Evolutionary conservation across 805 yeast species (phyloP), one percentile per base, ranked within the genome.

Genomic region (Candida saitoana): DNA sequence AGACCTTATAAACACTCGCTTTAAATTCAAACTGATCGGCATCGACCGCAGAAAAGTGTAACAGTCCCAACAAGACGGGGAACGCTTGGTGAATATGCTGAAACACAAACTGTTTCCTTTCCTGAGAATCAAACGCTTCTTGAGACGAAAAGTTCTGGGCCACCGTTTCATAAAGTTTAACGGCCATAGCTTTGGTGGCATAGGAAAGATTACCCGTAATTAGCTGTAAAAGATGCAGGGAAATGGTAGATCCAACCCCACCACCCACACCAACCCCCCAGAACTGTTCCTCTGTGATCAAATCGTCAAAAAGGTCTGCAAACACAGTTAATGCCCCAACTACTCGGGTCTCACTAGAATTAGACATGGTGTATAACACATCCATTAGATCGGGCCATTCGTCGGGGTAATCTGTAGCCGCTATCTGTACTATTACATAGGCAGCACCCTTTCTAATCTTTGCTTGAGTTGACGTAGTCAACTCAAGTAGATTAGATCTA

Each of bases 381-480:
- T 62, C 55, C 42, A 86, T 56, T 36, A 90, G 65, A 17, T 71
- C 74, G 0, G 97, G 96, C 98, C 98, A 91, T 57, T 88, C 95
- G 56, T 93, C 98, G 0, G 99, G 99, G 55, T 78, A 91, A 55
- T 91, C 99, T 1, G 82, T 85, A 2, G 85, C 84, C 0, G 96
- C 88, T 12, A 91, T 86, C 53, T 86, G 95, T 4, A 85, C 85
- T 14, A 89, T 76, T 12, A 86, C 82, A 49, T 87, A 82, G 1
- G 90, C 80, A 2, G 85, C 77, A 39, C 85, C 74, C 22, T 73
- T 74, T 44, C 87, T 71, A 12, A 90, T 66, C 51, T 83, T 86
- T 7, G 84, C 67, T 46, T 76, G 74, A 1, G 69, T 62, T 1
- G 65, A 49, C 6, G 62, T 36, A 3, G 70, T 60, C 22, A 87